Conservation (phyloP, 495 filamentous ascomycete genomes). For the Apiosordaria backusii region DNA sequence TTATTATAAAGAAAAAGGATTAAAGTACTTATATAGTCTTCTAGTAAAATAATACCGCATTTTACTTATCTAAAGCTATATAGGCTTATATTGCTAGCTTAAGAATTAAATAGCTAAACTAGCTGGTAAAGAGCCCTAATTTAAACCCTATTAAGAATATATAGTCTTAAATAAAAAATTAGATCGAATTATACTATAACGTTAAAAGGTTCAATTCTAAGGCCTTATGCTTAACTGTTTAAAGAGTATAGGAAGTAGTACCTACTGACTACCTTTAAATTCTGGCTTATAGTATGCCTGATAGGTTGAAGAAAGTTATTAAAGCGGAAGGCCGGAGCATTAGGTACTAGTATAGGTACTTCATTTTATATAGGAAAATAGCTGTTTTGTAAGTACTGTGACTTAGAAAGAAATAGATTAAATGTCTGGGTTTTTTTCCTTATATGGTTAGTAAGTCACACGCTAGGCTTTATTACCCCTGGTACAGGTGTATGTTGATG, state of each 20-base stretch:
- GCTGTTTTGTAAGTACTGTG: no score
- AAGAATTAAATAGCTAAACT: not conserved
- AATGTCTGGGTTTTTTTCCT: no score
- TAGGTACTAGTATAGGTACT: no score
- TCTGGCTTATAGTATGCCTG: not conserved
- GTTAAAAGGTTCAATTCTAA: not conserved
- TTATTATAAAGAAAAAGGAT: not conserved
- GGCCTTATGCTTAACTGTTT: not conserved
- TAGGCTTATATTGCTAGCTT: not conserved
- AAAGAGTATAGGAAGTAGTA: not conserved
- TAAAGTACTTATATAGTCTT: not conserved
- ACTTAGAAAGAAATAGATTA: no score
- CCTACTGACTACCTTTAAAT: not conserved
- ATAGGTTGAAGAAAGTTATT: no score
- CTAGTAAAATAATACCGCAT: not conserved
- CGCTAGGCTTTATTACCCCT: no score
- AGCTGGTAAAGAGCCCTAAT: not conserved
- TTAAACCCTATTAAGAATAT: not conserved
- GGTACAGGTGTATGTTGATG: no score
- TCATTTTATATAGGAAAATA: no score
- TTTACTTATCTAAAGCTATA: not conserved
- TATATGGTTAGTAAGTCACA: no score
- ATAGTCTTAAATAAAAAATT: not conserved
- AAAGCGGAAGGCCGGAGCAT: no score
- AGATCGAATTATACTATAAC: not conserved